A percentile compares a stretch with the other conserved stretches of the same genome.
These are phyloP conservation scores for Colletotrichum sp. DNA, from an alignment of 2,329 filamentous ascomycete genomes.

Conservation along the genomic window DNA sequence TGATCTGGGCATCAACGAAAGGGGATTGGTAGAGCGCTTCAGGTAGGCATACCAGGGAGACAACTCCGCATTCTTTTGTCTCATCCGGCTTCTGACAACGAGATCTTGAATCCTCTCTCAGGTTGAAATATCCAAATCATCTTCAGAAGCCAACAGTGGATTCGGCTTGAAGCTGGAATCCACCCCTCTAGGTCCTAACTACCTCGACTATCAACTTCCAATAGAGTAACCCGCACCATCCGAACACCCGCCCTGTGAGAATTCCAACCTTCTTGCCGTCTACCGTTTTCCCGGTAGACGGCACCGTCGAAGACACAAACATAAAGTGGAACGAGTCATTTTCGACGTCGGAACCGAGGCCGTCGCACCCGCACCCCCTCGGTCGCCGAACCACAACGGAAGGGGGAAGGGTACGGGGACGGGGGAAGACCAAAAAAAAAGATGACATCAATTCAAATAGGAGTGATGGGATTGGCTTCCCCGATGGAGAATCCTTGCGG, in stretches of 20 bases:
- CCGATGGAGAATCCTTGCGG: not conserved
- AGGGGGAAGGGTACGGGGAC: not conserved
- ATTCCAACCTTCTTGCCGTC: not conserved
- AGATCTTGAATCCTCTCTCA: not conserved
- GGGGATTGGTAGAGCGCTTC: not conserved
- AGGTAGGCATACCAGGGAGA: not conserved
- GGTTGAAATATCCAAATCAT: not conserved
- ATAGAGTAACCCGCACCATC: not conserved
- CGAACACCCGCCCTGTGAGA: not conserved
- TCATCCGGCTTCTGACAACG: not conserved
- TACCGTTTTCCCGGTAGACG: not conserved
- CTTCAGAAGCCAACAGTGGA: not conserved
- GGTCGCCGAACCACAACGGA: not conserved
- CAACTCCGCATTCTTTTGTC: not conserved
- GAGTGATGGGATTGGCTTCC: not conserved
- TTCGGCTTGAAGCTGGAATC: not conserved
- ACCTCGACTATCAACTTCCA: not conserved
- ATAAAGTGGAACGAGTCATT: not conserved
- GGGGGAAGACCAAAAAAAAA: not conserved
- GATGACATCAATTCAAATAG: not conserved
- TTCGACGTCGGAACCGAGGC: not conserved
- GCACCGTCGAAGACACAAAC: not conserved
- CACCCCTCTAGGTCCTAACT: not conserved
- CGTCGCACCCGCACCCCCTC: not conserved
- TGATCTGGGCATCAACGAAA: not conserved